Conservation (phyloP, 1,284 basidiomycete species). For the Papiliotrema nemorosa region DNA sequence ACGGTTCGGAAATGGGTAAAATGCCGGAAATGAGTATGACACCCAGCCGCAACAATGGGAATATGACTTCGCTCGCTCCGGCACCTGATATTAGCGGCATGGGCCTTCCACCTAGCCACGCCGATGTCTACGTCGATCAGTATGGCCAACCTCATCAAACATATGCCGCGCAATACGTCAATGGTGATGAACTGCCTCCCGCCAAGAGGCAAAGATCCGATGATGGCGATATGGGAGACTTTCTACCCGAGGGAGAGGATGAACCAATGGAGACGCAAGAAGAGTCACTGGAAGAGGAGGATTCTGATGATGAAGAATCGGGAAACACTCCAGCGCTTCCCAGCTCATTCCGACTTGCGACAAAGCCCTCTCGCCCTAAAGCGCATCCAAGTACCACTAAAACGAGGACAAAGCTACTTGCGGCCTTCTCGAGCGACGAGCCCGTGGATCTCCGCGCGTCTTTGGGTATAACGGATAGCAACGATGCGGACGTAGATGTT, state of each 20-base stretch:
- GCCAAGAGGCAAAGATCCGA: conserved; percentile 11
- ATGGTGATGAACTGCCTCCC: conserved; percentile 21
- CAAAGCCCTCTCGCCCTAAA: conserved; percentile 62
- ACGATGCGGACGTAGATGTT: conserved; percentile 55
- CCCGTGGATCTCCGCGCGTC: conserved; percentile 24
- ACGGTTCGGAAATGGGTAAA: not conserved
- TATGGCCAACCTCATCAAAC: conserved; percentile 39
- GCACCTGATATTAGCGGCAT: conserved; percentile 38
- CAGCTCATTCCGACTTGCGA: conserved; percentile 60
- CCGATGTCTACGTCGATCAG: conserved; percentile 42
- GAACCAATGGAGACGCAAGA: conserved; percentile 5
- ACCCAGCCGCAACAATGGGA: conserved; percentile 8
- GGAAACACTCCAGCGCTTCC: conserved; percentile 28
- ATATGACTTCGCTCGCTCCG: conserved; percentile 22
- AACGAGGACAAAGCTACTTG: conserved; percentile 31
- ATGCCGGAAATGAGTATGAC: conserved; percentile 14
- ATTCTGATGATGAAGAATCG: conserved; percentile 29
- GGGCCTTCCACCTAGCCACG: conserved; percentile 27
- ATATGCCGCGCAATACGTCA: conserved; percentile 11
- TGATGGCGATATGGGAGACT: conserved; percentile 2
- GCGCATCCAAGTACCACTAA: conserved; percentile 54
- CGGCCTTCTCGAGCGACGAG: conserved; percentile 29
- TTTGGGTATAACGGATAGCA: conserved; percentile 20
- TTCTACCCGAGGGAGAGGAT: conserved; percentile 11
- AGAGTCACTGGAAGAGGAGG: conserved; percentile 24